Percentiles rank a stretch among this genome's conserved stretches.
Evolutionary conservation across 2,329 filamentous ascomycete species (phyloP).

Genomic region (Penicillium thymicola): DNA sequence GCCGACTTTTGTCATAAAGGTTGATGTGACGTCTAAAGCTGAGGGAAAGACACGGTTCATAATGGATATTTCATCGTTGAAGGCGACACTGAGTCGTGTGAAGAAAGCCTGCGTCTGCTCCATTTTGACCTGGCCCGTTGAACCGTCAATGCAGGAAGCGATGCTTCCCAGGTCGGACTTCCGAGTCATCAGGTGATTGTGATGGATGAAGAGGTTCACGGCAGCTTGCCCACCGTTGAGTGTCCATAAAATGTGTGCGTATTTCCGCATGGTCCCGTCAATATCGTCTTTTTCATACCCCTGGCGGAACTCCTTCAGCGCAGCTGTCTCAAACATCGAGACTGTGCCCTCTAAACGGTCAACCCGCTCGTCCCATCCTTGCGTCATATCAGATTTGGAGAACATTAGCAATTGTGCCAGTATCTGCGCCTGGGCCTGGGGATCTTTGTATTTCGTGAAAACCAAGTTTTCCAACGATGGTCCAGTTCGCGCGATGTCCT

Average conservation of each 20-base stretch:
- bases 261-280: constrained; percentile 82
- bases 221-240: constrained; percentile 77
- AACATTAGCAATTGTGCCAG: constrained; percentile 77
- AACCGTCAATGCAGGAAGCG: constrained; percentile 74
- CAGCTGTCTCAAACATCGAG: constrained; percentile 83
- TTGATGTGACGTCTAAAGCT: constrained; percentile 66
- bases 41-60: constrained; percentile 81
- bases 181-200: constrained; percentile 78
- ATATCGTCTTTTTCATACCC: constrained; percentile 87
- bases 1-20: constrained; percentile 75
- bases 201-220: constrained; percentile 82
- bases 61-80: constrained; percentile 77
- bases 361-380: constrained; percentile 68
- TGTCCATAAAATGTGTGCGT: constrained; percentile 77
- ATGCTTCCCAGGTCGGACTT: constrained; percentile 68
- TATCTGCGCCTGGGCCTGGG: constrained; percentile 87
- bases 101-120: constrained; percentile 82
- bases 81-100: constrained; percentile 65
- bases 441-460: constrained; percentile 82
- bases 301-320: constrained; percentile 86
- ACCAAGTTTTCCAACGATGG: constrained; percentile 73
- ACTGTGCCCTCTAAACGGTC: constrained; percentile 72
- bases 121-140: constrained; percentile 66
- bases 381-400: constrained; percentile 72
- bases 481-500: constrained; percentile 70